Conservation (phyloP, 768 basidiomycete genomes). For the Macrolepiota albuminosa region DNA sequence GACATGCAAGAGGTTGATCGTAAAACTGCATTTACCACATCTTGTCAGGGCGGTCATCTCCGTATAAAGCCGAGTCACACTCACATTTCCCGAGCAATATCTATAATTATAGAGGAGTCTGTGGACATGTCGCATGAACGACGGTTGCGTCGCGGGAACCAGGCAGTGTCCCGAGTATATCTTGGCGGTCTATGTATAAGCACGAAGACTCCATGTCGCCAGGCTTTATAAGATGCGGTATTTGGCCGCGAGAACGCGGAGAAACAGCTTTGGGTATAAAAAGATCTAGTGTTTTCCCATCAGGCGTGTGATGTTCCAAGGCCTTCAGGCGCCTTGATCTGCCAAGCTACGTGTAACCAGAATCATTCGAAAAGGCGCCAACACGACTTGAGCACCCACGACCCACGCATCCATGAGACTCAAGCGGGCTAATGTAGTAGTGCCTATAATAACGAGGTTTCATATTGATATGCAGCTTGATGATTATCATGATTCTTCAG, state of each 20-base stretch:
- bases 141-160: neutral
- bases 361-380: neutral
- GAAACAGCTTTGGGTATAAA: neutral
- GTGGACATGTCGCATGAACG: neutral
- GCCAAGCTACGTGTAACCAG: too few relatives aligned
- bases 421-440: neutral
- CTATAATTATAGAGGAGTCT: neutral
- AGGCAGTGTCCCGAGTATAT: neutral
- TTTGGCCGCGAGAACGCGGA: neutral
- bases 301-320: neutral
- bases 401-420: neutral
- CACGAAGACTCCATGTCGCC: neutral
- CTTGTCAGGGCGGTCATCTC: neutral
- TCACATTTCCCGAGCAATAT: slow-evolving; percentile 1
- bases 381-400: neutral
- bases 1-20: neutral
- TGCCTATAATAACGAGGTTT: neutral
- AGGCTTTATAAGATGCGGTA: neutral
- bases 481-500: neutral
- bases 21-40: neutral
- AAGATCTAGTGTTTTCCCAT: neutral
- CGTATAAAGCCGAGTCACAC: neutral
- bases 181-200: neutral
- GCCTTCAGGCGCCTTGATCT: neutral
- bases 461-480: neutral